Conservation (phyloP, 2,329 filamentous ascomycete species). For the Botrytis aclada region DNA sequence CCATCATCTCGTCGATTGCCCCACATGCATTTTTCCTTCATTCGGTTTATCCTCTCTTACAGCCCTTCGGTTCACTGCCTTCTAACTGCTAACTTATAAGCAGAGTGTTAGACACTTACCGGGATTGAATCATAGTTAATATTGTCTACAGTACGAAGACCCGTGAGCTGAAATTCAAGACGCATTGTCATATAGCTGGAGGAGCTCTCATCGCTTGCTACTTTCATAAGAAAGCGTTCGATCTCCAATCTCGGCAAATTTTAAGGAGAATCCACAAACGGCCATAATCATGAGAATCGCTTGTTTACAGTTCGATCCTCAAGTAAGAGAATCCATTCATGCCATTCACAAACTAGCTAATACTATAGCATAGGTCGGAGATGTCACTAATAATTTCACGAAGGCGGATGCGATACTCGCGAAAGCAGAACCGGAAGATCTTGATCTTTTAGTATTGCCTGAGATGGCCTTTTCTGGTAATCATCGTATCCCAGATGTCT, state of each 20-base stretch:
- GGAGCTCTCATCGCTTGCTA: neutral
- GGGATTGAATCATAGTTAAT: neutral
- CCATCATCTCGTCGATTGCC: neutral
- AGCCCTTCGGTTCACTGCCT: neutral
- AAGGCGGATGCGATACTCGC: constrained; percentile 63
- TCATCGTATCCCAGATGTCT: neutral
- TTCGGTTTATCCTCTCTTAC: neutral
- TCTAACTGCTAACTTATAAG: neutral
- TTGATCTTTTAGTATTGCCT: constrained; percentile 71
- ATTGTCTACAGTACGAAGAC: neutral
- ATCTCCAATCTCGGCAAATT: neutral
- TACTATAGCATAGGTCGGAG: constrained; percentile 52
- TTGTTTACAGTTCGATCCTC: constrained; percentile 67
- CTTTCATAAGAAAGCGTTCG: neutral
- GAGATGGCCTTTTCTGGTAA: constrained; percentile 73
- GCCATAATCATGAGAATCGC: constrained; percentile 58
- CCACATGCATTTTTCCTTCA: neutral
- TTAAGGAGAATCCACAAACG: neutral
- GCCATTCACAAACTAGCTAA: neutral
- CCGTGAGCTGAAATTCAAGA: neutral
- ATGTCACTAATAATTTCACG: constrained; percentile 67
- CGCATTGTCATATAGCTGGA: neutral
- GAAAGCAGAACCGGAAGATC: constrained; percentile 47
- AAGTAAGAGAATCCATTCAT: constrained; percentile 43
- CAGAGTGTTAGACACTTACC: neutral